These are phyloP conservation scores for Pulicaria dysenterica DNA, from an alignment of 129 eudicot genomes.

Conservation along the genomic window DNA sequence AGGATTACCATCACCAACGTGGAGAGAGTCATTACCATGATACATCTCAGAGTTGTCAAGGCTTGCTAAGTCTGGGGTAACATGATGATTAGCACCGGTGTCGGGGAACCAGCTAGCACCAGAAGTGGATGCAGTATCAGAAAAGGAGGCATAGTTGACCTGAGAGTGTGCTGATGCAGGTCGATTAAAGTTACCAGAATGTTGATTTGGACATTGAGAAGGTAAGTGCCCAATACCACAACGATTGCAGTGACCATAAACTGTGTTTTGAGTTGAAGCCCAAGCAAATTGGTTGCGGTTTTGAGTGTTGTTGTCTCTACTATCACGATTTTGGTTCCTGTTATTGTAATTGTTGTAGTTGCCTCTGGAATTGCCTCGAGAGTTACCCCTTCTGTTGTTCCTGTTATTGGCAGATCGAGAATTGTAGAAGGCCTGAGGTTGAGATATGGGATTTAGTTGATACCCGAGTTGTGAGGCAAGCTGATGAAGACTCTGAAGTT, in stretches of 20 bases:
- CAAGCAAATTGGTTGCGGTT: background rate
- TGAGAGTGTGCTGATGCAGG: background rate
- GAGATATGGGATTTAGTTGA: background rate
- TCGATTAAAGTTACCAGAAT: background rate
- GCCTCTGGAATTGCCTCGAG: background rate
- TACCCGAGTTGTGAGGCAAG: slow-evolving; percentile 1
- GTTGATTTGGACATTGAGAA: slow-evolving; percentile 9
- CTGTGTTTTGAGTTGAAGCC: slow-evolving; percentile 3
- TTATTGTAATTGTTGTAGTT: background rate
- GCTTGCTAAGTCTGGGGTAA: background rate
- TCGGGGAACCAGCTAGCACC: background rate
- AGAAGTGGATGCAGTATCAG: background rate
- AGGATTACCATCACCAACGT: background rate
- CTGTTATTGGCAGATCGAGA: background rate
- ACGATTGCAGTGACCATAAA: slow-evolving; percentile 6
- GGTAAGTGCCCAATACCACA: background rate
- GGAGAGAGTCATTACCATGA: background rate
- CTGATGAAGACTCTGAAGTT: background rate
- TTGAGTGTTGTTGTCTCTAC: background rate
- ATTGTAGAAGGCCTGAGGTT: background rate
- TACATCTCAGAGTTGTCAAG: background rate
- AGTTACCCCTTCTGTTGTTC: background rate
- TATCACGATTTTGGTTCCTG: too few species aligned
- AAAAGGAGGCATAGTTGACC: background rate
- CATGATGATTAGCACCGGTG: background rate